Evolutionary conservation across 2,329 filamentous ascomycete genomes (phyloP), one percentile per base, ranked within the genome.

Genomic region (Pestalotiopsis sp.): DNA sequence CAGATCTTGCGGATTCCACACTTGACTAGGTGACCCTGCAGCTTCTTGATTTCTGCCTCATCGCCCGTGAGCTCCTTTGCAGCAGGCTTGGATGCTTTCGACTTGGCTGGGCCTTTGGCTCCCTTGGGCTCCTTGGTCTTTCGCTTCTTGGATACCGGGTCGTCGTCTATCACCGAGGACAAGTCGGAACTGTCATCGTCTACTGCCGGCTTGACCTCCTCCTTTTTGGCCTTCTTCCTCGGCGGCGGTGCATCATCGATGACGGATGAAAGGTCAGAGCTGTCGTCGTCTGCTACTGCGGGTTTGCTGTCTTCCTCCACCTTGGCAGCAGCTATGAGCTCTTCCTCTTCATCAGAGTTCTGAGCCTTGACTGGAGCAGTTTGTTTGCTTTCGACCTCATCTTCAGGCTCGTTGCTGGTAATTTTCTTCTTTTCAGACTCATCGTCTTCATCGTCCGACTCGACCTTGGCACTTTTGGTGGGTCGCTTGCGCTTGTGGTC

Each of bases 1-100:
- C 96, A 99, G 70, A 98, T 88, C 78, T 98, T 98, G 66, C 94
- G 92, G 67, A 98, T 89, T 38, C 95, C 95, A 76, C 95, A 99
- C 80, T 98, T 97, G 60, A 91, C 82, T 6, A 99, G 87, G 80
- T 95, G 94, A 9, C 90, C 89, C 81, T 98, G 95, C 3, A 98
- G 85, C 63, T 91, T 92, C 80, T 97, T 98, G 77, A 98, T 92
- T 78, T 97, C 93, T 3, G 88, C 90, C 69, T 93, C 89, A 70
- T 94, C 88, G 0, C 91, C 88, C 20, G 90, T 78, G 14, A 73
- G 14, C 45, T 85, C 81, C 38, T 80, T 76, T 41, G 76, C 31
- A 1, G 77, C 58, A 41, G 77, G 74, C 52, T 78, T 79, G 25
- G 71, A 57, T 11, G 78, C 75, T 69, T 84, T 85, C 13, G 80